A percentile compares a stretch with the other conserved stretches of the same genome.
Evolutionary conservation across 169 alveolate genomes (phyloP).

Genomic region (Plasmodium sp.): DNA sequence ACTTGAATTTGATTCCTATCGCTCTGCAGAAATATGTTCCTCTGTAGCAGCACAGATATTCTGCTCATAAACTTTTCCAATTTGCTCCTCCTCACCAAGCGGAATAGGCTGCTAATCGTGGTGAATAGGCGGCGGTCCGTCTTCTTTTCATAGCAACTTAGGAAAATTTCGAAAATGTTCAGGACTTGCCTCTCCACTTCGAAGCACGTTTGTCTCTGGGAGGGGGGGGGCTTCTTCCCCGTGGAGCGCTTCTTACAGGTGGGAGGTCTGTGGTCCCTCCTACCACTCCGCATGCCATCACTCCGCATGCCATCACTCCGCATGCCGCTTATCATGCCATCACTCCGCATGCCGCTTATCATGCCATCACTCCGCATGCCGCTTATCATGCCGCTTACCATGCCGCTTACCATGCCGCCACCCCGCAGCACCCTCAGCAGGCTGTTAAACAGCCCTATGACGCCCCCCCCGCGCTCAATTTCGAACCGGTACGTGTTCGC

Average conservation of each 20-base stretch:
- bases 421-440: not conserved
- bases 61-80: constrained; percentile 10
- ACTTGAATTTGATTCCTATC: constrained; percentile 3
- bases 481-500: not conserved
- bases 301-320: not conserved
- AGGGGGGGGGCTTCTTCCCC: not conserved
- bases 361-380: not conserved
- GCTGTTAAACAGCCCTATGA: constrained; percentile 24
- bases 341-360: not conserved
- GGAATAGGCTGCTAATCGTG: constrained; percentile 32
- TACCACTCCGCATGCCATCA: not conserved
- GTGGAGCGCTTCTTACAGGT: not conserved
- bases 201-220: not conserved
- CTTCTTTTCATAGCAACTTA: constrained; percentile 55
- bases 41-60: constrained; percentile 55
- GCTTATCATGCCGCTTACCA: not conserved
- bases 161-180: constrained; percentile 41
- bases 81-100: not conserved
- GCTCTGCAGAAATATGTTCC: constrained; percentile 12
- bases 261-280: not conserved
- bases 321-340: not conserved
- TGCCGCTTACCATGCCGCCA: not conserved
- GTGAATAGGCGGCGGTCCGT: constrained; percentile 4
- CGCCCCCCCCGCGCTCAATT: constrained; percentile 2
- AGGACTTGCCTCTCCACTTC: constrained; percentile 26